Evolutionary conservation across 768 basidiomycete species (phyloP).

Genomic region (Lentinus brumalis): DNA sequence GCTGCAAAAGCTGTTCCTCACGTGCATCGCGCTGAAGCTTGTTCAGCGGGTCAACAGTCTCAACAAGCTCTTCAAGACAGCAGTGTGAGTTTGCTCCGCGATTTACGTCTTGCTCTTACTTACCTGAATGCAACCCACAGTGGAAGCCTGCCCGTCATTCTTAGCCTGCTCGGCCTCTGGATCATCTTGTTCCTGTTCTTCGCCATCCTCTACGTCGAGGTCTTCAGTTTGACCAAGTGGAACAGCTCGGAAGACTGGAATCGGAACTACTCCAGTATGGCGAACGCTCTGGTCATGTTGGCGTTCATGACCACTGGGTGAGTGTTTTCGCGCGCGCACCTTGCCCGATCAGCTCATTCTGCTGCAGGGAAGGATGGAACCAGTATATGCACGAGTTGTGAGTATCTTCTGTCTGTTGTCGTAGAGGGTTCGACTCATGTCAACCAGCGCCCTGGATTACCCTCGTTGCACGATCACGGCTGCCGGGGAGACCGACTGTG

Average conservation of each 20-base stretch:
- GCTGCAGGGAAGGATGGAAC: constrained; percentile 89
- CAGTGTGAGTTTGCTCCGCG: constrained; percentile 60
- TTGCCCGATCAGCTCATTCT: constrained; percentile 10
- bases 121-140: constrained; percentile 38
- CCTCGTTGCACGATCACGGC: constrained; percentile 76
- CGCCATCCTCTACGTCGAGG: constrained; percentile 84
- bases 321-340: constrained; percentile 25
- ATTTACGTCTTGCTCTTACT: neutral
- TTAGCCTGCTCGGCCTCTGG: constrained; percentile 87
- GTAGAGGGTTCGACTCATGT: neutral
- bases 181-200: constrained; percentile 89
- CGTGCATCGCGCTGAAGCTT: constrained; percentile 91
- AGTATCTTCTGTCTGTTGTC: constrained; percentile 29
- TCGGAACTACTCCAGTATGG: constrained; percentile 80
- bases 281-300: constrained; percentile 83
- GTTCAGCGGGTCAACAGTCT: constrained; percentile 85
- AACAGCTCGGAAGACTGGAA: constrained; percentile 64
- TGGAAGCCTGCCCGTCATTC: constrained; percentile 82
- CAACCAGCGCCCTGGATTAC: constrained; percentile 65
- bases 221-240: constrained; percentile 92
- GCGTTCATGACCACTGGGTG: constrained; percentile 93
- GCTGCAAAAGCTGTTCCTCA: constrained; percentile 88
- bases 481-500: constrained; percentile 76
- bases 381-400: constrained; percentile 97
- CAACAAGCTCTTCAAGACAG: constrained; percentile 96